Percentiles rank a stretch among this genome's conserved stretches.
Evolutionary conservation across 2,329 filamentous ascomycete genomes (phyloP).

Genomic region (Beauveria brongniartii): DNA sequence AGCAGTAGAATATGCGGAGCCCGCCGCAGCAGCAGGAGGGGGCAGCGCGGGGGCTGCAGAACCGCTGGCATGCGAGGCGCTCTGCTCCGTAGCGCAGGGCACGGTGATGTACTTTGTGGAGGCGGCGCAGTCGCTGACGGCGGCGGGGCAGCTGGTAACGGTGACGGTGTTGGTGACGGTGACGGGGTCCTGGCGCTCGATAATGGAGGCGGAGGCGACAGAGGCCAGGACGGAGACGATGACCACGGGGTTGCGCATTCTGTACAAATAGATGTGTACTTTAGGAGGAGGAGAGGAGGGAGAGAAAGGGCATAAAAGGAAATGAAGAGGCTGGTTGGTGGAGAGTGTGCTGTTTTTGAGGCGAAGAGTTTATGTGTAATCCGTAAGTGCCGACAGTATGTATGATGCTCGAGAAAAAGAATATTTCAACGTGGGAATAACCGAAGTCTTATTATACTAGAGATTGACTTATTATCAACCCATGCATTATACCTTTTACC

Average conservation of each 20-base stretch:
- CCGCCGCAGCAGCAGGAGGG: background rate
- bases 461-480: background rate
- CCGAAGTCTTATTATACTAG: background rate
- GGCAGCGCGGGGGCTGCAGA: background rate
- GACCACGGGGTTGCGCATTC: slow-evolving; percentile 2
- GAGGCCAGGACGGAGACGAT: slow-evolving; percentile 1
- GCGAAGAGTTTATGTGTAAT: background rate
- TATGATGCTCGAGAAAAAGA: background rate
- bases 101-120: slow-evolving; percentile 6
- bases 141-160: slow-evolving; percentile 9
- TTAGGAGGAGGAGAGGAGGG: background rate
- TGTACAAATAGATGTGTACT: background rate
- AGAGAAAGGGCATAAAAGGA: too few relatives aligned
- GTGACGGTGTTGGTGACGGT: slow-evolving; percentile 1
- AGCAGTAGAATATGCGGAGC: background rate
- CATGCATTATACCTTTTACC: background rate
- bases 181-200: background rate
- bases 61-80: background rate
- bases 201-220: slow-evolving; percentile 1
- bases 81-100: slow-evolving; percentile 1
- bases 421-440: background rate
- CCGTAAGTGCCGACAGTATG: background rate
- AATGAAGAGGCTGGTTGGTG: background rate
- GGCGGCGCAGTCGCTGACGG: background rate
- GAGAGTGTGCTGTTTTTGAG: background rate